These are phyloP conservation scores for Microsporum audouinii DNA, from an alignment of 2,329 filamentous ascomycete genomes.

Conservation along the genomic window DNA sequence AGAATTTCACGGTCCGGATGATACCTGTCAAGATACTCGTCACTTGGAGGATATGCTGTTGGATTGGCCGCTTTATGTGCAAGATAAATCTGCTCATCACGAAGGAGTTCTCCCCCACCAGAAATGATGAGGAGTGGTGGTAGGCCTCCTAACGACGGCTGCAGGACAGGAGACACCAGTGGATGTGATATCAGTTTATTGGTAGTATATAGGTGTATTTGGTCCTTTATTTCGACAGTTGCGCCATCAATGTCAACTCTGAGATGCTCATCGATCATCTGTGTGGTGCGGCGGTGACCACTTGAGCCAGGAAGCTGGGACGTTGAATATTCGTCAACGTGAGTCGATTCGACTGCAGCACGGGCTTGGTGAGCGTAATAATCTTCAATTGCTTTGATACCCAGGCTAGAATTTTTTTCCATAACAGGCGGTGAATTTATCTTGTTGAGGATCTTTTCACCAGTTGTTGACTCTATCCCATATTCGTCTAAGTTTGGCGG, in stretches of 20 bases:
- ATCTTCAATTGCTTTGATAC: slow-evolving; percentile 9
- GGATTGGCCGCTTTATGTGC: slow-evolving; percentile 92
- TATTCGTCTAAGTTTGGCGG: slow-evolving; percentile 73
- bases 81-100: slow-evolving; percentile 89
- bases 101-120: slow-evolving; percentile 76
- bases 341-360: slow-evolving; percentile 25
- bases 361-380: slow-evolving; percentile 16
- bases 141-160: slow-evolving; percentile 78
- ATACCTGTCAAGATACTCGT: slow-evolving; percentile 51
- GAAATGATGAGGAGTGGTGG: slow-evolving; percentile 77
- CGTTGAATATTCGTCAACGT: slow-evolving; percentile 12
- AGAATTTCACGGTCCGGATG: slow-evolving; percentile 46
- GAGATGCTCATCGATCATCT: slow-evolving; percentile 33
- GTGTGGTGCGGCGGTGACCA: slow-evolving; percentile 16
- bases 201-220: slow-evolving; percentile 79
- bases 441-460: slow-evolving; percentile 30
- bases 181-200: slow-evolving; percentile 80
- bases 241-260: slow-evolving; percentile 61
- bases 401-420: slow-evolving; percentile 6
- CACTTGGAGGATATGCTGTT: slow-evolving; percentile 57
- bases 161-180: slow-evolving; percentile 76
- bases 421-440: slow-evolving; percentile 10
- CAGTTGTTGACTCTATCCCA: slow-evolving; percentile 35
- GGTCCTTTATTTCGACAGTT: slow-evolving; percentile 65
- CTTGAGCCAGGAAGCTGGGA: not conserved